Conservation (phyloP, 139 green algal genomes). For the Chlamydomonas urium region DNA sequence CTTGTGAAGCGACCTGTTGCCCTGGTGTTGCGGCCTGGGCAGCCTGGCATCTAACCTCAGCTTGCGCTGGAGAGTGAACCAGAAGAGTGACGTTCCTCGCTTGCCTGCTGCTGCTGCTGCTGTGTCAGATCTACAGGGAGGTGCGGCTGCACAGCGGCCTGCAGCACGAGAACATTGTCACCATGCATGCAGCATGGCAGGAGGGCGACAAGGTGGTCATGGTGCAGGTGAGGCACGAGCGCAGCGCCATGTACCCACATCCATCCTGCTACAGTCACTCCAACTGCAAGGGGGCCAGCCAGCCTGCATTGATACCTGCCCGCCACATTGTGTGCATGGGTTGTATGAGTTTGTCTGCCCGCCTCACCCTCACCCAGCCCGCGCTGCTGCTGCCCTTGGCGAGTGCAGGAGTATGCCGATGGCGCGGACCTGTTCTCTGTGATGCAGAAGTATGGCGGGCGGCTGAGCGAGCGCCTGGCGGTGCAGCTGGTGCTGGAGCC, state of each 20-base stretch:
- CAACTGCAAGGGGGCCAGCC: too few species aligned
- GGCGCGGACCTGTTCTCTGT: constrained; percentile 52
- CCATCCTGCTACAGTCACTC: too few species aligned
- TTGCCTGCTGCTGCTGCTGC: too few species aligned
- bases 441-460: constrained; percentile 53
- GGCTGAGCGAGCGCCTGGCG: constrained; percentile 49
- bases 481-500: constrained; percentile 60
- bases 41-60: too few species aligned
- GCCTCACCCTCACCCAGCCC: too few species aligned
- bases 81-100: too few species aligned
- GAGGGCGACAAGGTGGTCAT: constrained; percentile 36
- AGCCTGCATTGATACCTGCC: not conserved
- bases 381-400: too few species aligned
- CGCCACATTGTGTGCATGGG: not conserved
- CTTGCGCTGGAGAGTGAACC: too few species aligned
- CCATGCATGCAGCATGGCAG: constrained; percentile 51
- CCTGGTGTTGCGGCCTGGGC: too few species aligned
- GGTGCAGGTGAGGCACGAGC: constrained; percentile 34
- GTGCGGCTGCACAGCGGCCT: constrained; percentile 43
- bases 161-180: constrained; percentile 55
- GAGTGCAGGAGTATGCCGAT: constrained; percentile 54
- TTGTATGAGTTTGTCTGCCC: constrained; percentile 17
- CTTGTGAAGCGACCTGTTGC: too few species aligned
- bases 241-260: too few species aligned
- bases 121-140: constrained; percentile 60